Evolutionary conservation across 495 filamentous ascomycete genomes (phyloP).

Genomic region (Lindgomyces ingoldianus): DNA sequence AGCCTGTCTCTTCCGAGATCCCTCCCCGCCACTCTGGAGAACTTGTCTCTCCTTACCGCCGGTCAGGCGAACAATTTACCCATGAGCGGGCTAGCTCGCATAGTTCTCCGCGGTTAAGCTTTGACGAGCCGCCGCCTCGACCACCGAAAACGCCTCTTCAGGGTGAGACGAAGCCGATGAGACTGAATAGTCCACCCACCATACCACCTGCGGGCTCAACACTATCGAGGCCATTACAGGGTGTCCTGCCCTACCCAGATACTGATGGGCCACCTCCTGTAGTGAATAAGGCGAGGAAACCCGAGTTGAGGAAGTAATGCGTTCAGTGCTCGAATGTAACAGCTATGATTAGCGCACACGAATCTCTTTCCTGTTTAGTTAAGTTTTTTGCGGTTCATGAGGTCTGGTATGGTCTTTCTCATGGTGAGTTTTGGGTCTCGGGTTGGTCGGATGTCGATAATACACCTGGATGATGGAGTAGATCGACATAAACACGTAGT

Average conservation of each 20-base stretch:
- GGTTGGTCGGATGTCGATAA: too few relatives aligned
- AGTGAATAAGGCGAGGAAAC: slow-evolving; percentile 84
- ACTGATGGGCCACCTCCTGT: slow-evolving; percentile 78
- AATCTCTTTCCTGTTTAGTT: too few relatives aligned
- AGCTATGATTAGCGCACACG: not conserved
- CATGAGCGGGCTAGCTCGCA: slow-evolving; percentile 43
- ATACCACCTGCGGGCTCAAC: slow-evolving; percentile 60
- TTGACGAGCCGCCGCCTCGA: slow-evolving; percentile 65
- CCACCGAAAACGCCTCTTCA: slow-evolving; percentile 38
- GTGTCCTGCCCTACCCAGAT: slow-evolving; percentile 71
- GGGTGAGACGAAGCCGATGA: slow-evolving; percentile 1
- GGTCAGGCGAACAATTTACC: slow-evolving; percentile 38
- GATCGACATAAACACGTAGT: too few relatives aligned
- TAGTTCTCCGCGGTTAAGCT: slow-evolving; percentile 50
- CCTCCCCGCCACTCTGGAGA: slow-evolving; percentile 35
- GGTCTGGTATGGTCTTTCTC: too few relatives aligned
- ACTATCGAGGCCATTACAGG: slow-evolving; percentile 40
- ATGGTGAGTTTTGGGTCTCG: too few relatives aligned
- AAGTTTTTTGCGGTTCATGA: too few relatives aligned
- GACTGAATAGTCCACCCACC: slow-evolving; percentile 2
- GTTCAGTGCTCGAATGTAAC: not conserved
- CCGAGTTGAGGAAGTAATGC: slow-evolving; percentile 57
- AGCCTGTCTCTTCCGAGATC: slow-evolving; percentile 43
- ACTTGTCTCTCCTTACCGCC: slow-evolving; percentile 39
- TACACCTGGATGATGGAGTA: too few relatives aligned